Percentiles rank a stretch among this genome's conserved stretches.
Conservation (phyloP, 441 rosid genomes). For the Hura crepitans region DNA sequence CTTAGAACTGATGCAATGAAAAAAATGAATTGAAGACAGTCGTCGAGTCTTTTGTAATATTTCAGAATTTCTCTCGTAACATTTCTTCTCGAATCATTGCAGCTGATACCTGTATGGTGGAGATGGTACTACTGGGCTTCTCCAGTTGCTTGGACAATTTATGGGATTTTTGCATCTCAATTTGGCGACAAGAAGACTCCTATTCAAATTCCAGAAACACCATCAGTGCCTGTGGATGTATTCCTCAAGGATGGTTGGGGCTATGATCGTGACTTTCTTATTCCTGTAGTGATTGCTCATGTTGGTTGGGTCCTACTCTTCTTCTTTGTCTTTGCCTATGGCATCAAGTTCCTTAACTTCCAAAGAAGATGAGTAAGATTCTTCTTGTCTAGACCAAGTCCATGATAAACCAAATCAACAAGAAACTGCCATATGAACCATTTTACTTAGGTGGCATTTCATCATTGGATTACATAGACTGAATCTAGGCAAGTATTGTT, state of each 20-base stretch:
- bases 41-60: not conserved
- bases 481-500: too few relatives aligned
- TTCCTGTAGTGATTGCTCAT: slow-evolving; percentile 41
- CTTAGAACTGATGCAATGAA: not conserved
- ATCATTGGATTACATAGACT: too few relatives aligned
- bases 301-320: slow-evolving; percentile 49
- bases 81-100: slow-evolving; percentile 9
- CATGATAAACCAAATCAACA: too few relatives aligned
- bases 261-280: slow-evolving; percentile 42
- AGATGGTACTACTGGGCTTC: slow-evolving; percentile 61
- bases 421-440: too few relatives aligned
- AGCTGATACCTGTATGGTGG: slow-evolving; percentile 61
- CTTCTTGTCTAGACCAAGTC: too few relatives aligned
- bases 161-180: slow-evolving; percentile 59
- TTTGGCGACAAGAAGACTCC: slow-evolving; percentile 32
- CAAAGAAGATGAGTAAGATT: slow-evolving; percentile 40
- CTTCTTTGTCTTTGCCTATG: slow-evolving; percentile 50
- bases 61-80: not conserved
- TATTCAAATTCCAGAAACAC: slow-evolving; percentile 14
- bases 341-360: slow-evolving; percentile 62
- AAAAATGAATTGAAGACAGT: not conserved
- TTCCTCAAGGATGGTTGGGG: slow-evolving; percentile 41
- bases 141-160: slow-evolving; percentile 65
- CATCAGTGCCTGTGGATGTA: slow-evolving; percentile 21
- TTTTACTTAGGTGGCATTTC: too few relatives aligned